Percentiles rank a stretch among this genome's conserved stretches.
Conservation (phyloP, 306 rosid species). For the Castanea crenata region DNA sequence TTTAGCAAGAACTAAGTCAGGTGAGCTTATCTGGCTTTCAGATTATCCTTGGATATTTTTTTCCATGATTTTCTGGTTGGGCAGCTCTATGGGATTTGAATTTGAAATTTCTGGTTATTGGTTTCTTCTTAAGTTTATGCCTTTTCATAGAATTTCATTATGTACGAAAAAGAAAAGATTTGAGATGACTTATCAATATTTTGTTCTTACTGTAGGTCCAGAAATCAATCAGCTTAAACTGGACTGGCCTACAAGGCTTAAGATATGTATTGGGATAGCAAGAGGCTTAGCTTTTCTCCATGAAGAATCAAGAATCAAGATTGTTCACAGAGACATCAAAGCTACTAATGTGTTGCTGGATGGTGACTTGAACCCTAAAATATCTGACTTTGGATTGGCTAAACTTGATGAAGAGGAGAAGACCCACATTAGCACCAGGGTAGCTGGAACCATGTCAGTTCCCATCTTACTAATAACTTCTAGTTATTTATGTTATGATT, state of each 20-base stretch:
- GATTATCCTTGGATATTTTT: neutral
- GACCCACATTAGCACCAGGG: conserved; percentile 23
- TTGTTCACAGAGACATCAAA: neutral
- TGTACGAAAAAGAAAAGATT: too few relatives aligned
- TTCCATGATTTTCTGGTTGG: neutral
- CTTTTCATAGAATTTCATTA: too few relatives aligned
- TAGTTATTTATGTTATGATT: neutral
- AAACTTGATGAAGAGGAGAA: conserved; percentile 64
- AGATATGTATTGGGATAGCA: too few relatives aligned
- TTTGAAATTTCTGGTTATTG: neutral
- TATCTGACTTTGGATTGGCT: conserved; percentile 82
- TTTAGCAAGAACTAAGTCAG: neutral
- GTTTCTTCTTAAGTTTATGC: conserved; percentile 12
- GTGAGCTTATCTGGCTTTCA: neutral
- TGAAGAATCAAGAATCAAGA: too few relatives aligned
- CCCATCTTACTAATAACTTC: neutral
- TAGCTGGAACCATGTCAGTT: conserved; percentile 48
- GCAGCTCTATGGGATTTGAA: neutral
- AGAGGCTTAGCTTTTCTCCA: too few relatives aligned
- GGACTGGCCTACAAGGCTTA: too few relatives aligned
- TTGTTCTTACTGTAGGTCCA: too few relatives aligned
- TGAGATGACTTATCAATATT: too few relatives aligned
- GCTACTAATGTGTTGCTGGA: conserved; percentile 60
- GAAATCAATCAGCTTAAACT: too few relatives aligned
- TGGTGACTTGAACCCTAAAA: conserved; percentile 59